Conservation (phyloP, 805 yeast genomes). For the Ogataea paraovalis region DNA sequence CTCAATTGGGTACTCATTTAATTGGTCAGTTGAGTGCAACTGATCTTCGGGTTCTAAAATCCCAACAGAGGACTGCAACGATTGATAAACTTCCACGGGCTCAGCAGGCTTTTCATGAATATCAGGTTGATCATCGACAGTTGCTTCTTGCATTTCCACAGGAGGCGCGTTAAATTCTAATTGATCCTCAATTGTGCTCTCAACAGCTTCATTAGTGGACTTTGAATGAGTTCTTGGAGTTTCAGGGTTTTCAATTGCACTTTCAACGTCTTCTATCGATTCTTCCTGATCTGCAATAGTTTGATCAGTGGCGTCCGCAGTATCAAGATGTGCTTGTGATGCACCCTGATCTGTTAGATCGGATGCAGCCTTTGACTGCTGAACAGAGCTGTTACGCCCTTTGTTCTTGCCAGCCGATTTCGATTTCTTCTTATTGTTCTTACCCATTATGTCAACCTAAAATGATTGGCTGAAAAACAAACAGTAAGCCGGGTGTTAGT, state of each 20-base stretch:
- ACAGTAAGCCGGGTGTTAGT: no score
- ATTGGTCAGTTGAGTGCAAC: no score
- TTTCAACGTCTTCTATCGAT: not conserved
- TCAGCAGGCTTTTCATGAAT: no score
- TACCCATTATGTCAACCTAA: not conserved
- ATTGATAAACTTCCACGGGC: no score
- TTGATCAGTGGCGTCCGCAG: not conserved
- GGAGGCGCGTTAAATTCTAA: not conserved
- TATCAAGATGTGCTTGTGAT: not conserved
- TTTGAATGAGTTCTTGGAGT: not conserved
- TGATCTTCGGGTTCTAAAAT: no score
- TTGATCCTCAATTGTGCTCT: not conserved
- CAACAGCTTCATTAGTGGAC: not conserved
- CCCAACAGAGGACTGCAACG: no score
- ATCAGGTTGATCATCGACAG: no score
- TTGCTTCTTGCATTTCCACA: no score
- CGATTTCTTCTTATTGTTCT: conserved; percentile 1
- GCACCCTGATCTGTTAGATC: not conserved
- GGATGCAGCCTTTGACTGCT: not conserved
- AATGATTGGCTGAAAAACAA: not conserved
- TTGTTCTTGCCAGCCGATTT: conserved; percentile 2
- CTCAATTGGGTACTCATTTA: no score
- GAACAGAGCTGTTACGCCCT: not conserved
- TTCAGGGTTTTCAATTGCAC: not conserved
- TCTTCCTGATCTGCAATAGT: not conserved